phyloP scores from a whole-genome alignment of 2,329 filamentous ascomycete genomes.

The Colletotrichum melonis region DNA sequence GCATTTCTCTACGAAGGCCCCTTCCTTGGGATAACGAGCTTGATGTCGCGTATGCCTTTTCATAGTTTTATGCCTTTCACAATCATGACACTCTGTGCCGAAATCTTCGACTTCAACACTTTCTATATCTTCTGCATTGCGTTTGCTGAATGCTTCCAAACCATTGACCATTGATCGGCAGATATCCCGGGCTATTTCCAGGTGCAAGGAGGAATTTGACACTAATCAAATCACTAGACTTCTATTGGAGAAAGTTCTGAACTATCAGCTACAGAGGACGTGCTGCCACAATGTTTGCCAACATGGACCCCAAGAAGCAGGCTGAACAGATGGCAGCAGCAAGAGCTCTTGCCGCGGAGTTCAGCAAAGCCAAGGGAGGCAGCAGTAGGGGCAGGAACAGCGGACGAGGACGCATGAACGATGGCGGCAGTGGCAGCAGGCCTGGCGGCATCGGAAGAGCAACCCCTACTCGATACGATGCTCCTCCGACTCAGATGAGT shows the following conservation, averaged over 20 bases:
- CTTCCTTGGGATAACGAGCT: not conserved
- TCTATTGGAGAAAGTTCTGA: not conserved
- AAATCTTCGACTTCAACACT: not conserved
- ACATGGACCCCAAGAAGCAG: not conserved
- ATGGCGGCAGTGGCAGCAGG: not conserved
- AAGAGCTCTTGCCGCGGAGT: not conserved
- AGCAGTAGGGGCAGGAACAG: not conserved
- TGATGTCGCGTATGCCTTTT: not conserved
- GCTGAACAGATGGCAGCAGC: slow-evolving; percentile 5
- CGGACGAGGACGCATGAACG: not conserved
- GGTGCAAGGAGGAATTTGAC: not conserved
- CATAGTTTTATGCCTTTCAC: not conserved
- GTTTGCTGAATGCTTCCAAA: not conserved
- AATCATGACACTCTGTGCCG: not conserved
- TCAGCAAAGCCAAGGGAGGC: not conserved
- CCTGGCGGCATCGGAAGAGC: not conserved
- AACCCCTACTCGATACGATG: not conserved
- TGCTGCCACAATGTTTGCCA: not conserved
- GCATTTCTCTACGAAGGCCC: not conserved
- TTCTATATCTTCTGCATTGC: not conserved
- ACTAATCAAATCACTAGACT: not conserved
- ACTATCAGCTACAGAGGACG: not conserved
- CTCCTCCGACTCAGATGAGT: not conserved
- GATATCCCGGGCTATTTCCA: not conserved
- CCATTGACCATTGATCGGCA: not conserved